These are phyloP conservation scores for Melanogaster broomeanus DNA, from an alignment of 768 basidiomycete genomes.

Conservation along the genomic window DNA sequence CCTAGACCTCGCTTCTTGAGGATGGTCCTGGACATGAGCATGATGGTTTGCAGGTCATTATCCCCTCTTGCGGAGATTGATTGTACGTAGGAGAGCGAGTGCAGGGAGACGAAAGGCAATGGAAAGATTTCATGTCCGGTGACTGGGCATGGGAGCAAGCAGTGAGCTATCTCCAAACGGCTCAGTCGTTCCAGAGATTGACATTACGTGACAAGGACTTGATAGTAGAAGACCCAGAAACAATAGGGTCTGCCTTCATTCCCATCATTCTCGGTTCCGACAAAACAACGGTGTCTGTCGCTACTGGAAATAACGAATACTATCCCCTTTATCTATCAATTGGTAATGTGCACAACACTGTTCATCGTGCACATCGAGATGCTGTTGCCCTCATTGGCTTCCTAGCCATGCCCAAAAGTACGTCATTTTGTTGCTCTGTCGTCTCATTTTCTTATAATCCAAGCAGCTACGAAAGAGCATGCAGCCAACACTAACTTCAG, in stretches of 20 bases:
- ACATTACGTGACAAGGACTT: slow-evolving; percentile 23
- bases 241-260: slow-evolving; percentile 12
- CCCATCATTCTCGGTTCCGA: slow-evolving; percentile 12
- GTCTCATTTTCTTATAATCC: slow-evolving; percentile 1
- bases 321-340: slow-evolving; percentile 13
- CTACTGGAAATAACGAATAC: slow-evolving; percentile 9
- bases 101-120: background rate
- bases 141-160: slow-evolving; percentile 1
- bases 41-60: background rate
- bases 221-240: slow-evolving; percentile 16
- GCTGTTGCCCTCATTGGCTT: slow-evolving; percentile 17
- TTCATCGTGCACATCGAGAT: slow-evolving; percentile 8
- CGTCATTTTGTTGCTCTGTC: slow-evolving; percentile 2
- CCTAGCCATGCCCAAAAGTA: slow-evolving; percentile 32
- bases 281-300: slow-evolving; percentile 14
- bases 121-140: background rate
- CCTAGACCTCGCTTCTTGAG: background rate
- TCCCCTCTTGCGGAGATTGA: background rate
- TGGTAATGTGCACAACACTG: slow-evolving; percentile 10
- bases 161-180: background rate
- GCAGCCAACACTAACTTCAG: slow-evolving; percentile 4
- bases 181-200: too few relatives aligned
- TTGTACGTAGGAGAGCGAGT: background rate
- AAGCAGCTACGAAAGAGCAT: background rate
- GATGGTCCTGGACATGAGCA: background rate